Evolutionary conservation across 352 stramenopile genomes (phyloP).

Genomic region (Phytophthora ohioensis): DNA sequence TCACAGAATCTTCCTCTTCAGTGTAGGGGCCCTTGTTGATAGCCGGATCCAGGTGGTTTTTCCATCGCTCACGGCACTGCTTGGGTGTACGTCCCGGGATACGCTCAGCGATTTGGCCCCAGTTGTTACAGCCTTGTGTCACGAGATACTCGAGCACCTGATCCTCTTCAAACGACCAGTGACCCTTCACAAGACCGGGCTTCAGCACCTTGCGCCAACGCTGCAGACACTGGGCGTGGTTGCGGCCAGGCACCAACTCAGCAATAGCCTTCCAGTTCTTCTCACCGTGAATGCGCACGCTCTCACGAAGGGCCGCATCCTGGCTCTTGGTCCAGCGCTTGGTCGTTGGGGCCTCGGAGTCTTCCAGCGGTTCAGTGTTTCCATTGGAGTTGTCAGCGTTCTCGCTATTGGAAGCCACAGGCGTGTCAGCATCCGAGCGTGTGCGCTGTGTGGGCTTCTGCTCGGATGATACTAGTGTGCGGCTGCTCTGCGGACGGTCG

Average conservation of each 20-base stretch:
- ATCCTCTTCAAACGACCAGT: conserved; percentile 96
- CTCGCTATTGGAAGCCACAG: conserved; percentile 25
- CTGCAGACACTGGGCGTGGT: conserved; percentile 91
- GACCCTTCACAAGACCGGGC: conserved; percentile 95
- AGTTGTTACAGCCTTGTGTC: conserved; percentile 93
- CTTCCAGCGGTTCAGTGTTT: conserved; percentile 48
- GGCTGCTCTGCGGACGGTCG: conserved; percentile 76
- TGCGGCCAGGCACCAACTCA: conserved; percentile 81
- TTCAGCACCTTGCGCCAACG: conserved; percentile 95
- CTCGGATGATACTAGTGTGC: conserved; percentile 59
- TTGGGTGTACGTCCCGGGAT: conserved; percentile 94
- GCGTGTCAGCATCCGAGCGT: conserved; percentile 47
- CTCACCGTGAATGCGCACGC: conserved; percentile 83
- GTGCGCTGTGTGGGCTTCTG: conserved; percentile 76
- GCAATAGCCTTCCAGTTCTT: conserved; percentile 93
- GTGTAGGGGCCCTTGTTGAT: conserved; percentile 97
- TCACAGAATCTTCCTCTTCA: conserved; percentile 94
- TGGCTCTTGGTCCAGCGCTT: conserved; percentile 91
- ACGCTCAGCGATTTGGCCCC: conserved; percentile 92
- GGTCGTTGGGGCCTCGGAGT: conserved; percentile 79
- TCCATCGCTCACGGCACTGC: conserved; percentile 92
- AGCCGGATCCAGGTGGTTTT: conserved; percentile 88
- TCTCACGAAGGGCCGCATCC: conserved; percentile 84
- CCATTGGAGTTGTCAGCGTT: conserved; percentile 49
- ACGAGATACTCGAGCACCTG: conserved; percentile 92